Conservation (phyloP, 768 basidiomycete genomes). For the Gymnopilus junonius region DNA sequence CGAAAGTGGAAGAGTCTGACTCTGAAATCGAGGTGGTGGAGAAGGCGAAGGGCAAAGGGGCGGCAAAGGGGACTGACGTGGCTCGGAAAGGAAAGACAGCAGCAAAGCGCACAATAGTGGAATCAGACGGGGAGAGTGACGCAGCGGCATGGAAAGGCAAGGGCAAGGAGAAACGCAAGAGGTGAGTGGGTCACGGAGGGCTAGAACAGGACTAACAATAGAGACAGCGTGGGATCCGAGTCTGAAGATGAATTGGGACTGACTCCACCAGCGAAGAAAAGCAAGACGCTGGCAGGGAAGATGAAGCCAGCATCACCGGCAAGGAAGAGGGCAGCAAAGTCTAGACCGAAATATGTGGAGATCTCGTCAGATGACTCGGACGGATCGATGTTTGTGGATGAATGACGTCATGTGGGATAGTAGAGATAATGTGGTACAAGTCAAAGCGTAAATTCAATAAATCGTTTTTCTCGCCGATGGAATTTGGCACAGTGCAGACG, state of each 20-base stretch:
- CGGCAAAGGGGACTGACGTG: conserved; percentile 3
- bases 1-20: conserved; percentile 40
- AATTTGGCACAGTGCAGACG: conserved; percentile 32
- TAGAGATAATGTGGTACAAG: conserved; percentile 14
- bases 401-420: conserved; percentile 29
- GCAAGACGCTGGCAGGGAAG: conserved; percentile 48
- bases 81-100: background rate
- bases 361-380: conserved; percentile 53
- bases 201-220: background rate
- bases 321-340: conserved; percentile 42
- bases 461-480: background rate
- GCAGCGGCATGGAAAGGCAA: conserved; percentile 22
- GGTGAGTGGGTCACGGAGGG: conserved; percentile 37
- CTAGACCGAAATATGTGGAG: conserved; percentile 66
- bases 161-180: conserved; percentile 63
- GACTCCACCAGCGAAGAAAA: conserved; percentile 38
- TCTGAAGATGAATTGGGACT: conserved; percentile 14
- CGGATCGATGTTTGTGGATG: conserved; percentile 50
- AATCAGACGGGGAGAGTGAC: conserved; percentile 34
- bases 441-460: conserved; percentile 9
- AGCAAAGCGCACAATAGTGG: conserved; percentile 24
- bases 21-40: conserved; percentile 35
- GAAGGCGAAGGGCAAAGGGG: conserved; percentile 11
- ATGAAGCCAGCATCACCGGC: conserved; percentile 66
- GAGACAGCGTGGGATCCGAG: conserved; percentile 12